phyloP scores from a whole-genome alignment of 2,329 filamentous ascomycete genomes.

The Emmonsiellopsis sp. region DNA sequence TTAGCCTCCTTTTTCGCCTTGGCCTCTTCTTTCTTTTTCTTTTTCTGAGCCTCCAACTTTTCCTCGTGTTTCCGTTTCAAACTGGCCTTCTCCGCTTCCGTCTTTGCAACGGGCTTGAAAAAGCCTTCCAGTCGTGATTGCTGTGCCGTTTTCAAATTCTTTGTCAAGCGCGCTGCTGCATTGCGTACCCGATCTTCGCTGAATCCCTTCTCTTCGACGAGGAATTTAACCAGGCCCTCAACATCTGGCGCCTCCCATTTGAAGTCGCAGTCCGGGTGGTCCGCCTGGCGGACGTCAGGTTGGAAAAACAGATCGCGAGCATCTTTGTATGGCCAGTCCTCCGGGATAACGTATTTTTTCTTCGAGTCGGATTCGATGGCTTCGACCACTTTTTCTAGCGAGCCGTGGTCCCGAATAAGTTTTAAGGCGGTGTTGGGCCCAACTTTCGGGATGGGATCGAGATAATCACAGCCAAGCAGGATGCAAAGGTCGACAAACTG shows the following conservation, averaged over 20 bases:
- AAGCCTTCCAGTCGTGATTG: conserved; percentile 91
- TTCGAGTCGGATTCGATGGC: conserved; percentile 66
- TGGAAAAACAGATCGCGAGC: conserved; percentile 86
- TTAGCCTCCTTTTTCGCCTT: conserved; percentile 93
- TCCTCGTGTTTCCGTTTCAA: conserved; percentile 91
- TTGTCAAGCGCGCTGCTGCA: conserved; percentile 68
- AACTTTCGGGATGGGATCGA: conserved; percentile 91
- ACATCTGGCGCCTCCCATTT: conserved; percentile 94
- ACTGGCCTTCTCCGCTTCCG: conserved; percentile 70
- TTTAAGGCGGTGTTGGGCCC: conserved; percentile 87
- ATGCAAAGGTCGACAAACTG: conserved; percentile 98
- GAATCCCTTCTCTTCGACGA: conserved; percentile 93
- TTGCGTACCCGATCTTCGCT: conserved; percentile 84
- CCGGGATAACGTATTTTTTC: conserved; percentile 73
- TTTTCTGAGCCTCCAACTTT: conserved; percentile 85
- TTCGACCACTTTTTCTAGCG: conserved; percentile 78
- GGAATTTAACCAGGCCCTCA: conserved; percentile 78
- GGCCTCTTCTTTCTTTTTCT: conserved; percentile 87
- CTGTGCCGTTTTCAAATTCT: conserved; percentile 84
- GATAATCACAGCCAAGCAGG: conserved; percentile 91
- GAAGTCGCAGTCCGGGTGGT: conserved; percentile 84
- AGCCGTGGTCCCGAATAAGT: conserved; percentile 84
- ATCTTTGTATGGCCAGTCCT: conserved; percentile 94
- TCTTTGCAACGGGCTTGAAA: conserved; percentile 87
- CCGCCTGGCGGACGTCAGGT: conserved; percentile 75